Evolutionary conservation across 805 yeast genomes (phyloP).

Genomic region (Vanderwaltozyma yarrowii): DNA sequence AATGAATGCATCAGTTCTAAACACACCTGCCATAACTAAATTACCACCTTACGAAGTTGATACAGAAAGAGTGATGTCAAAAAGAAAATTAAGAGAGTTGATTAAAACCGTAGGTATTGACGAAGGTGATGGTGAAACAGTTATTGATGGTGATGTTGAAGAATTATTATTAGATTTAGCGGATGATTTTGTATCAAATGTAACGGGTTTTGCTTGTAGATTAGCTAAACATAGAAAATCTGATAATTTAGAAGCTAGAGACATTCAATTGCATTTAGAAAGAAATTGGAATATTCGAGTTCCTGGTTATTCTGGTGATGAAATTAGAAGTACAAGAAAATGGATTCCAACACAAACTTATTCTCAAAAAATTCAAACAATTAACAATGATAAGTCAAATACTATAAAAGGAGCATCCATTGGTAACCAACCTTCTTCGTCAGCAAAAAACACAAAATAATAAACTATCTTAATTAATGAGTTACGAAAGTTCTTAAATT

Average conservation of each 20-base stretch:
- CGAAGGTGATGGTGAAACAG: constrained; percentile 85
- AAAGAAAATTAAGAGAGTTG: constrained; percentile 80
- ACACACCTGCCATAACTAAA: constrained; percentile 64
- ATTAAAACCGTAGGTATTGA: constrained; percentile 74
- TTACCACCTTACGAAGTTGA: constrained; percentile 78
- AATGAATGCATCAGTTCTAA: constrained; percentile 53
- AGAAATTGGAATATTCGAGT: constrained; percentile 90
- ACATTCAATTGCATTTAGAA: constrained; percentile 84
- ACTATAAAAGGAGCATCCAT: constrained; percentile 3
- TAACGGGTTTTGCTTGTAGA: constrained; percentile 87
- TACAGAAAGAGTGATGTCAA: constrained; percentile 74
- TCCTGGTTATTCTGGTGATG: constrained; percentile 91
- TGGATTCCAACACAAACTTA: constrained; percentile 57
- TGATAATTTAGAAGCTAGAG: constrained; percentile 78
- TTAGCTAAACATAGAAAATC: constrained; percentile 90
- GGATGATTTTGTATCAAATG: constrained; percentile 87
- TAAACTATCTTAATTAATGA: too few species aligned
- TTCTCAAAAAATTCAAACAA: constrained; percentile 51
- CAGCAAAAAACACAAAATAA: constrained; percentile 10
- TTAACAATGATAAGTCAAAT: constrained; percentile 19
- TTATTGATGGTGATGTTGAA: constrained; percentile 92
- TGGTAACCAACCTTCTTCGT: not conserved
- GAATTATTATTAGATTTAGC: constrained; percentile 85
- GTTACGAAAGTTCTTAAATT: too few species aligned
- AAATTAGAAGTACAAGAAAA: constrained; percentile 66